These are phyloP conservation scores for Lachancea meyersii DNA, from an alignment of 805 yeast genomes.

Conservation along the genomic window DNA sequence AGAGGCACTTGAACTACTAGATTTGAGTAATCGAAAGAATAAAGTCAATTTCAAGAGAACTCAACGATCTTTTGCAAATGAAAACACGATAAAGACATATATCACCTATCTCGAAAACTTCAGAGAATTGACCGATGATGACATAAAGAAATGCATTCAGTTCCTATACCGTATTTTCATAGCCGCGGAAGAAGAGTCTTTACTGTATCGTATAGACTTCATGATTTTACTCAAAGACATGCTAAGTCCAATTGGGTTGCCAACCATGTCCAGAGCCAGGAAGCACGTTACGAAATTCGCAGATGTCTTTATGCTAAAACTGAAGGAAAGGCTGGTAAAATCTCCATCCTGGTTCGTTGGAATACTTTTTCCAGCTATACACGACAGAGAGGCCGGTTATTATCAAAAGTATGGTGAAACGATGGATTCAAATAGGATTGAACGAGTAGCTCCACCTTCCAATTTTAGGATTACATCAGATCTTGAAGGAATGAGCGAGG, in stretches of 20 bases:
- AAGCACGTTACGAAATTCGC: slow-evolving; percentile 61
- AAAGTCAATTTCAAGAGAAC: slow-evolving; percentile 23
- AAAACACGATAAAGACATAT: slow-evolving; percentile 58
- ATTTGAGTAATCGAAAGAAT: slow-evolving; percentile 11
- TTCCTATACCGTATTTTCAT: slow-evolving; percentile 70
- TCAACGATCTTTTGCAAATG: slow-evolving; percentile 32
- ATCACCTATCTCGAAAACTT: slow-evolving; percentile 55
- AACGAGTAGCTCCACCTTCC: slow-evolving; percentile 21
- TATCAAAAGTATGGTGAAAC: slow-evolving; percentile 41
- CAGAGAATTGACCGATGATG: slow-evolving; percentile 53
- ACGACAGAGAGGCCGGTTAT: slow-evolving; percentile 39
- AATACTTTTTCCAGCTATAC: slow-evolving; percentile 56
- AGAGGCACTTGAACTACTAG: slow-evolving; percentile 28
- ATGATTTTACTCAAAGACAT: slow-evolving; percentile 51
- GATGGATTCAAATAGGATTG: slow-evolving; percentile 18
- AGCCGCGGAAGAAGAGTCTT: slow-evolving; percentile 50
- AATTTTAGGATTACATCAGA: slow-evolving; percentile 21
- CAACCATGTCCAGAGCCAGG: slow-evolving; percentile 41
- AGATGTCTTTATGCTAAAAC: slow-evolving; percentile 55
- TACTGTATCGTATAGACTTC: slow-evolving; percentile 67
- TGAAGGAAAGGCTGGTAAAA: slow-evolving; percentile 41
- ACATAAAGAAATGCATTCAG: slow-evolving; percentile 56
- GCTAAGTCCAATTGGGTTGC: slow-evolving; percentile 46
- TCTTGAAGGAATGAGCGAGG: slow-evolving; percentile 19
- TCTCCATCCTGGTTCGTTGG: slow-evolving; percentile 57